These are phyloP conservation scores for Chrysosphaeria jannelii DNA, from an alignment of 2,329 filamentous ascomycete species.

Conservation along the genomic window DNA sequence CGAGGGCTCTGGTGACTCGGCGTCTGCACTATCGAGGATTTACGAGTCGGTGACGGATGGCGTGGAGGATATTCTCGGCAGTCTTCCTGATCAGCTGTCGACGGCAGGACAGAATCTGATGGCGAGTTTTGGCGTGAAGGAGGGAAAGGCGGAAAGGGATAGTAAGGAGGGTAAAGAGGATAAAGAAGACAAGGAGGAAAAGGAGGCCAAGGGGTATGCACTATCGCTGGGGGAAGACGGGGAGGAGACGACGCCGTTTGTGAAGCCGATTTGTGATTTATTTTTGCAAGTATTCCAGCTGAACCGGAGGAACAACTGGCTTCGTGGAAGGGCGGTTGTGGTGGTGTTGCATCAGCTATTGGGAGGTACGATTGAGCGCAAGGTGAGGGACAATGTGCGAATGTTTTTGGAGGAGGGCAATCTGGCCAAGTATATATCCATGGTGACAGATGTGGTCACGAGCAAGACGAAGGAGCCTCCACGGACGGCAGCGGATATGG, in stretches of 20 bases:
- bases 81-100: slow-evolving; percentile 86
- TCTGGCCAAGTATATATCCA: slow-evolving; percentile 41
- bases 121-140: too few species aligned
- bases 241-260: slow-evolving; percentile 49
- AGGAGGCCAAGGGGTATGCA: too few species aligned
- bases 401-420: slow-evolving; percentile 53
- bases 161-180: too few species aligned
- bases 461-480: too few species aligned
- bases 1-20: background rate
- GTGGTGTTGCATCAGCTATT: slow-evolving; percentile 88
- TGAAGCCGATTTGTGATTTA: slow-evolving; percentile 93
- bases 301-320: slow-evolving; percentile 78
- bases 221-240: too few species aligned
- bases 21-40: slow-evolving; percentile 28
- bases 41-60: slow-evolving; percentile 95
- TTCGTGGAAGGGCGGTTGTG: slow-evolving; percentile 79
- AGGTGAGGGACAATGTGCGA: slow-evolving; percentile 62
- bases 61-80: slow-evolving; percentile 92
- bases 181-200: too few species aligned
- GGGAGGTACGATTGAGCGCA: slow-evolving; percentile 84
- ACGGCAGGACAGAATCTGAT: slow-evolving; percentile 77
- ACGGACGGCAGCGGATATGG: slow-evolving; percentile 42
- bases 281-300: slow-evolving; percentile 91
- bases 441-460: slow-evolving; percentile 14
- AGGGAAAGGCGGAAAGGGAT: too few species aligned